Evolutionary conservation across 2,329 filamentous ascomycete species (phyloP), one percentile per base, ranked within the genome.

Genomic region (Beauveria scarabaeidicola): DNA sequence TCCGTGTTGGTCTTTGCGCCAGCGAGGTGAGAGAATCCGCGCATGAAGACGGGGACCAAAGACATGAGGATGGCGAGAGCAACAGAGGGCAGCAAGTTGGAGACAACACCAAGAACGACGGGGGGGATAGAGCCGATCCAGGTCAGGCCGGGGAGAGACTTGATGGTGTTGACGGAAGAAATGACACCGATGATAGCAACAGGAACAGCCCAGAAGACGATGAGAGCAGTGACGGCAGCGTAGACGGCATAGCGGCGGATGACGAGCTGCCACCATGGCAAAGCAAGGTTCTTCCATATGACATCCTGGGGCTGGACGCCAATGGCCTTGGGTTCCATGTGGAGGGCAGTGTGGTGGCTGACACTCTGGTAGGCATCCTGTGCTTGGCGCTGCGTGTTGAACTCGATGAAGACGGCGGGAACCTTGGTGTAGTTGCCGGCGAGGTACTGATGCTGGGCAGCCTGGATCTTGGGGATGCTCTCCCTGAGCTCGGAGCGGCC

Each of bases 331-430:
- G 91, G 91, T 23, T 88, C 83, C 87, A 96, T 91, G 72, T 91
- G 89, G 46, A 93, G 77, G 29, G 89, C 86, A 59, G 89, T 83
- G 70, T 94, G 90, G 73, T 94, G 90, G 7, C 90, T 83, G 29
- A 95, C 78, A 21, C 85, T 87, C 73, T 97, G 92, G 73, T 82
- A 96, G 25, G 93, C 92, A 60, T 81, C 78, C 72, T 99, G 93
- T 9, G 94, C 94, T 62, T 90, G 89, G 25, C 86, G 82, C 69
- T 96, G 90, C 3, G 83, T 85, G 63, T 84, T 81, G 69, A 96
- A 99, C 69, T 97, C 92, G 64, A 99, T 89, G 67, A 99, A 97
- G n/a, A 94, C 88, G 3, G 91, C 87, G 56, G 83, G 83, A 58
- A 87, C 77, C 64, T 81, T 80, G 57, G 82, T 78, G 25, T 80